phyloP scores from a whole-genome alignment of 2,329 filamentous ascomycete genomes.

The Scytalidium sp. region DNA sequence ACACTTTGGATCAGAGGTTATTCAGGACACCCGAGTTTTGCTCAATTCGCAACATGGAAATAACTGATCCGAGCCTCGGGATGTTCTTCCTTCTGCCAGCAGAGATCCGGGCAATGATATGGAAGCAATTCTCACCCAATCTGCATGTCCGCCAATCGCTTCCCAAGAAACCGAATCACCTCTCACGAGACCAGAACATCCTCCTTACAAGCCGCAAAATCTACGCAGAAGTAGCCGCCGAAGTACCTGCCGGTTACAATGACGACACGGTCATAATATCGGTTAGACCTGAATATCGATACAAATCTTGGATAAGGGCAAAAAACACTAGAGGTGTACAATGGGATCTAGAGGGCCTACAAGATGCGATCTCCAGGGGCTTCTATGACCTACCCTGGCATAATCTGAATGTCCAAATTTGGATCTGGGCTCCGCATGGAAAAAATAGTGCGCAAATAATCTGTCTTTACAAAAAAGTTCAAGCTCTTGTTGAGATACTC shows the following conservation, averaged over 20 bases:
- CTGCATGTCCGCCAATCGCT: constrained; percentile 10
- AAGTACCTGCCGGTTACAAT: constrained; percentile 12
- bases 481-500: constrained; percentile 10
- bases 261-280: constrained; percentile 9
- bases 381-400: constrained; percentile 12
- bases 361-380: constrained; percentile 9
- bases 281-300: constrained; percentile 8
- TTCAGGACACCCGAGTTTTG: neutral
- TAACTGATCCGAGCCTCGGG: constrained; percentile 9
- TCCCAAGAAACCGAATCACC: constrained; percentile 9
- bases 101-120: constrained; percentile 11
- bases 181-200: constrained; percentile 12
- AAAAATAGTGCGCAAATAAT: constrained; percentile 8
- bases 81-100: constrained; percentile 10
- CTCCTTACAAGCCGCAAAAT: constrained; percentile 11
- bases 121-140: constrained; percentile 9
- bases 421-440: constrained; percentile 9
- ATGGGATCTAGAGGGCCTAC: constrained; percentile 10
- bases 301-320: constrained; percentile 10
- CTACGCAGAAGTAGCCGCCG: constrained; percentile 12
- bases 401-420: constrained; percentile 9
- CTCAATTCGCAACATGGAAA: constrained; percentile 11
- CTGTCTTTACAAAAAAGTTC: constrained; percentile 12
- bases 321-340: constrained; percentile 8
- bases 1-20: constrained; percentile 9